Evolutionary conservation across 2,329 filamentous ascomycete genomes (phyloP), one percentile per base, ranked within the genome.

Genomic region (Scedosporium minutisporum): DNA sequence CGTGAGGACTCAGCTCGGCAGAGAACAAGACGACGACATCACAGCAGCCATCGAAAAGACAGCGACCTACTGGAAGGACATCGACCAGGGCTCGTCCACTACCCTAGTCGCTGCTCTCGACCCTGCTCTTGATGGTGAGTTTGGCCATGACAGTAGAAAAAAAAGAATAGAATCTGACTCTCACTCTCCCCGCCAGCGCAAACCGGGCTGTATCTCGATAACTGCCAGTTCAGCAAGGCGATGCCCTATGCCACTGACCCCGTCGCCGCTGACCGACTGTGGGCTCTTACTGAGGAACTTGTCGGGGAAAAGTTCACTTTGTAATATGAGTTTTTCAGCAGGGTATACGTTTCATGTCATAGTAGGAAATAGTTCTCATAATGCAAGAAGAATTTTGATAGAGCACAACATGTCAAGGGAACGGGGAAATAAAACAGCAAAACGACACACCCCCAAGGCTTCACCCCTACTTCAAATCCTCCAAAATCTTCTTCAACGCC

Each of bases 401-500:
- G 12, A 16, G 25, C 14, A 59, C 55, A 38, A 64, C 44, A n/a
- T 6, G 33, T 23, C 29, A 29, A n/a, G 6, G 12, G 9, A 33
- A 33, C 6, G n/a, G n/a, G n/a, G n/a, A n/a, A 33, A 33, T 33
- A 7, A 2, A 38, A n/a, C 6, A 38, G 33, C 33, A 6, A 10
- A 33, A 27, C 25, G n/a, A 3, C 25, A 3, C 25, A 3, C 33
- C 33, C 10, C 3, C 33, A 38, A 38, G 33, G 12, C 33, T 10
- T 38, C 10, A 12, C 10, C 33, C 57, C 61, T 62, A 62, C 63
- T 65, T 64, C 60, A 77, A 55, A 61, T 74, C 70, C 12, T 70
- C 67, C 25, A 73, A 62, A n/a, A 74, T 71, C 53, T 72, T 70
- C 63, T 71, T 76, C 66, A 80, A 71, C 4, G 75, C 70, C 66